A percentile compares a stretch with the other conserved stretches of the same genome.
These are phyloP conservation scores for Verbena officinalis DNA, from an alignment of 257 asterid genomes.

Conservation along the genomic window DNA sequence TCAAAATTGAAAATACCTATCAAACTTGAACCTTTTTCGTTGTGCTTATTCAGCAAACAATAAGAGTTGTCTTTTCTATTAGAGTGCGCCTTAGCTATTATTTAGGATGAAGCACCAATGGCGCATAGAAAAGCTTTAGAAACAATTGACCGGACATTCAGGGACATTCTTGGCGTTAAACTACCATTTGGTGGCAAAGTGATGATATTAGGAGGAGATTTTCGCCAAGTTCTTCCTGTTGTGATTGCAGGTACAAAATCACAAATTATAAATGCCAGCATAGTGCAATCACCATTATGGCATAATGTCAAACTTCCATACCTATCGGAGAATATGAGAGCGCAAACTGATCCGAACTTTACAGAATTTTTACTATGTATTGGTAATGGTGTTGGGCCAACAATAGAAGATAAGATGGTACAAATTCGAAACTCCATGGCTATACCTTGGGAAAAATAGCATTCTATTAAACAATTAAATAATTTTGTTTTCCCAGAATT, in stretches of 20 bases:
- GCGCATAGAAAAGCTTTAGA: not conserved
- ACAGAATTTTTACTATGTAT: not conserved
- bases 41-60: no score
- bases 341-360: not conserved
- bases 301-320: no score
- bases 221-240: not conserved
- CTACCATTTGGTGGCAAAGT: slow-evolving; percentile 5
- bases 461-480: not conserved
- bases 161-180: no score
- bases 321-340: no score
- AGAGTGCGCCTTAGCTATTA: not conserved
- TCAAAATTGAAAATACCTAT: not conserved
- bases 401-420: not conserved
- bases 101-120: not conserved
- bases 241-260: not conserved
- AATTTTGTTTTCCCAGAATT: not conserved
- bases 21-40: not conserved
- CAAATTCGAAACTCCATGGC: not conserved
- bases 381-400: not conserved
- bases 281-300: no score
- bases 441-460: not conserved
- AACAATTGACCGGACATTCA: not conserved
- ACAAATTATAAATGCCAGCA: not conserved
- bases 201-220: not conserved
- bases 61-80: not conserved